Evolutionary conservation across 176 grass and related monocot genomes (phyloP), one percentile per base, ranked within the genome.

Genomic region (Stipa capillata): DNA sequence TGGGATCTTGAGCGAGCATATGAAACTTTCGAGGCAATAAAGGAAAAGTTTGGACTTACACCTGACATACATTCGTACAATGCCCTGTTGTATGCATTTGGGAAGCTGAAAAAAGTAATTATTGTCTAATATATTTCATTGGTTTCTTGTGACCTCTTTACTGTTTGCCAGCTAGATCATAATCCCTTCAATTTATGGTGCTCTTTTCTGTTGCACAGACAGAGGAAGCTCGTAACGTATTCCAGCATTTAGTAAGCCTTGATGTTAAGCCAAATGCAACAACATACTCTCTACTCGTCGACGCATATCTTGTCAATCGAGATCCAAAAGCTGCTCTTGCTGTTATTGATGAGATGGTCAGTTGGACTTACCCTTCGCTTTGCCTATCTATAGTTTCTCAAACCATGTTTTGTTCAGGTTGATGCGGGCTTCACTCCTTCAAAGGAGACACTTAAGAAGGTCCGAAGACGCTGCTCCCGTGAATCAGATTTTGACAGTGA

Each of bases 31-130:
- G 87, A 86, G 73, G 92, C 92, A 44, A 84, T 99, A 20, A 97
- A 85, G 47, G 86, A 87, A 37, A 99, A 99, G 79, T 87, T 99
- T 53, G 88, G 83, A 63, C 54, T 95, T 77, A 89, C 79, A 9
- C 97, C 97, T 29, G 61, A 96, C 84, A 87, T 99, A 59, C 92
- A 99, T 91, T 99, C 97, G 23, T 99, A 93, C 68, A 99, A 99
- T 89, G 88, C 90, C 45, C 81, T 99, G 76, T 70, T 99, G 27
- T 85, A 69, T 87, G 86, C 92, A 47, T 95, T 99, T 85, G 97
- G 92, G 79, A 99, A 93, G 84, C 82, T 78, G 53, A 95, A 88
- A 82, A 89, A 73, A 90, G 97, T 99, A 82, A 25, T 58, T 39
- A 70, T n/a, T 51, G 21, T 1, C 51, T 77, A n/a, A n/a, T n/a